Percentiles rank a stretch among this genome's conserved stretches.
These are phyloP conservation scores for Solanum neorickii DNA, from an alignment of 257 asterid genomes.

Conservation along the genomic window DNA sequence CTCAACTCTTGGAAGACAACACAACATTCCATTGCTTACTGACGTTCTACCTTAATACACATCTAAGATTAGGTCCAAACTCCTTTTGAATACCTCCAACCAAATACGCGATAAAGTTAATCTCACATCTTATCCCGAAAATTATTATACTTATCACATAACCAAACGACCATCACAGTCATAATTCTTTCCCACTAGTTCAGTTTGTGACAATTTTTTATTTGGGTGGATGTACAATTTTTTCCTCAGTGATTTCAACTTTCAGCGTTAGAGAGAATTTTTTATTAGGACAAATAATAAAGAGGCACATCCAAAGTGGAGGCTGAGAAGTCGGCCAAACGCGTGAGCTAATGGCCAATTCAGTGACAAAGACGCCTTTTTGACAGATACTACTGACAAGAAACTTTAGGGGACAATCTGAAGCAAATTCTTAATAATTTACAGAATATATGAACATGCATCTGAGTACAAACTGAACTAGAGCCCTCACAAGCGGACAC, in stretches of 20 bases:
- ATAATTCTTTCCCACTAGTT: background rate
- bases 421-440: background rate
- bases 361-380: background rate
- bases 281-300: background rate
- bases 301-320: background rate
- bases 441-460: background rate
- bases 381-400: background rate
- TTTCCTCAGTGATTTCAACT: background rate
- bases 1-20: too few relatives aligned
- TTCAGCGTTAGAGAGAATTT: background rate
- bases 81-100: background rate
- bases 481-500: background rate
- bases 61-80: background rate
- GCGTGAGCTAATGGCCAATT: background rate
- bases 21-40: background rate
- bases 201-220: background rate
- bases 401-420: background rate
- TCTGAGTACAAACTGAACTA: background rate
- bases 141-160: too few relatives aligned
- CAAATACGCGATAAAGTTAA: background rate
- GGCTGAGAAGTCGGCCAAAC: background rate
- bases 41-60: background rate
- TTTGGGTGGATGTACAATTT: background rate
- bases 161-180: background rate
- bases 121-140: background rate